Conservation (phyloP, 2,329 filamentous ascomycete species). For the Calonectria montana region DNA sequence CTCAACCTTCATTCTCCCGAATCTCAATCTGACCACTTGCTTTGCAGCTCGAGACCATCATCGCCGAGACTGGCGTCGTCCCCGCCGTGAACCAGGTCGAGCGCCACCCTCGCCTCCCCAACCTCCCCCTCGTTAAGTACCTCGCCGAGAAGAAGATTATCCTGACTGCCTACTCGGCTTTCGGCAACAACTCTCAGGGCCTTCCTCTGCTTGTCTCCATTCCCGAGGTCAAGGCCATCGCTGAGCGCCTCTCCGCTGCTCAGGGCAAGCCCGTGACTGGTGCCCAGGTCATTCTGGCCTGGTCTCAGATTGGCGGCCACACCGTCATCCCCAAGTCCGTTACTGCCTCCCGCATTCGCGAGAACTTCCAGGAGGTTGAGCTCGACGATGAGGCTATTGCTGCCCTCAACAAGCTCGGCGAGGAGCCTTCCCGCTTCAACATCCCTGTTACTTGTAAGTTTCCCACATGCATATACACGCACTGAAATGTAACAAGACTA, state of each 20-base stretch:
- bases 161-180: slow-evolving; percentile 73
- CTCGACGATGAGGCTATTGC: slow-evolving; percentile 68
- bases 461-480: neutral
- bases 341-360: slow-evolving; percentile 73
- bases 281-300: slow-evolving; percentile 65
- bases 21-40: slow-evolving; percentile 27
- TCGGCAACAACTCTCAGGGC: slow-evolving; percentile 58
- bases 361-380: slow-evolving; percentile 77
- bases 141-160: slow-evolving; percentile 72
- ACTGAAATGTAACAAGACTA: slow-evolving; percentile 4
- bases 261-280: slow-evolving; percentile 53
- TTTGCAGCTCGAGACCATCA: slow-evolving; percentile 61
- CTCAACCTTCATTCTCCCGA: neutral
- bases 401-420: slow-evolving; percentile 71
- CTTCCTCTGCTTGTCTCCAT: slow-evolving; percentile 68
- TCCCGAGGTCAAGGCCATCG: slow-evolving; percentile 66
- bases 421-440: slow-evolving; percentile 59
- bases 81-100: slow-evolving; percentile 77
- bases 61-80: slow-evolving; percentile 67
- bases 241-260: slow-evolving; percentile 54
- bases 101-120: slow-evolving; percentile 73
- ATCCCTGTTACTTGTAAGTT: slow-evolving; percentile 56
- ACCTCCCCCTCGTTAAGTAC: slow-evolving; percentile 68
- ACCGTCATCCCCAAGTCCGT: slow-evolving; percentile 82
- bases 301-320: slow-evolving; percentile 69